phyloP scores from a whole-genome alignment of 257 asterid species.

The Nicotiana otophora region DNA sequence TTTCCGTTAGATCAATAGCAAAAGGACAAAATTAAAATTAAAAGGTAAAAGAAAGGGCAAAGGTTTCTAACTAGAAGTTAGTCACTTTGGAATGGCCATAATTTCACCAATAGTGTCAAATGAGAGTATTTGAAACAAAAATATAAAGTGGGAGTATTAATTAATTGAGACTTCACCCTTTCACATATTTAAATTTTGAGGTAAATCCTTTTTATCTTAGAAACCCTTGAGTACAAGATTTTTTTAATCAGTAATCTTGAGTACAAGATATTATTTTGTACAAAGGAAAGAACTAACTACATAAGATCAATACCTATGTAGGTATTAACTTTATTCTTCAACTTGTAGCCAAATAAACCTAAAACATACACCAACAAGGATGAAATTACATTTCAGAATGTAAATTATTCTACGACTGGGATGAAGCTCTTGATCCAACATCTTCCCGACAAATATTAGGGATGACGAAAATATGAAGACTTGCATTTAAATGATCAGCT shows the following conservation, averaged over 20 bases:
- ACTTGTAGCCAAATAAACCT: not conserved
- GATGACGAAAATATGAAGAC: not conserved
- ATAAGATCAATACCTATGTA: not conserved
- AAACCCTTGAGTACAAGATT: not conserved
- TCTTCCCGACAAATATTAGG: not conserved
- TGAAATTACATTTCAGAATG: not conserved
- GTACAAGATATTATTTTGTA: not conserved
- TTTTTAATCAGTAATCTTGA: too few species aligned
- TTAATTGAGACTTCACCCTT: not conserved
- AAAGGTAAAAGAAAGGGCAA: not conserved
- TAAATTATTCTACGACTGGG: not conserved
- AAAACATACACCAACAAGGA: not conserved
- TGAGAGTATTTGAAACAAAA: not conserved
- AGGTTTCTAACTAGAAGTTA: not conserved
- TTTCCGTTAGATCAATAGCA: not conserved
- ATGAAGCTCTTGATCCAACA: slow-evolving; percentile 1
- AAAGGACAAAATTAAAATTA: not conserved
- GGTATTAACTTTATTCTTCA: not conserved
- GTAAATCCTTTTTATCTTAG: not conserved
- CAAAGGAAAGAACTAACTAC: not conserved
- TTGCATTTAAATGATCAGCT: not conserved
- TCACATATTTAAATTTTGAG: not conserved
- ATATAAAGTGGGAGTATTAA: not conserved
- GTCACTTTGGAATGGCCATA: not conserved
- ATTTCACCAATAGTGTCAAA: not conserved